Evolutionary conservation across 1,139 yeast genomes (phyloP), one percentile per base, ranked within the genome.

Genomic region (Hansenula sp.): DNA sequence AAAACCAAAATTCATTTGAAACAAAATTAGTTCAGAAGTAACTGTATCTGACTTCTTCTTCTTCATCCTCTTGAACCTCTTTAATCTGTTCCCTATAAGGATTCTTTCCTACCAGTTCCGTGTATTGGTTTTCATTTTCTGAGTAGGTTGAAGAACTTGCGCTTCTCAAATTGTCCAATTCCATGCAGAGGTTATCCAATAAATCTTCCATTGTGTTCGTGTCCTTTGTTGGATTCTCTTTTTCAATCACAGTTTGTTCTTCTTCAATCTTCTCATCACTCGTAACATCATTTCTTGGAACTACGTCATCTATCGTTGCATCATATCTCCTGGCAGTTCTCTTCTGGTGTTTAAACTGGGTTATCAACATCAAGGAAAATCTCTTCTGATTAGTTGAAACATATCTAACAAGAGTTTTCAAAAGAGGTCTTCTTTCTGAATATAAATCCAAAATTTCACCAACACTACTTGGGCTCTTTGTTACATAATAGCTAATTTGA

Each of bases 231-330:
- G n/a, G n/a, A n/a, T n/a, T n/a, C n/a, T n/a, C n/a, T n/a, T n/a
- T n/a, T n/a, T n/a, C n/a, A 28, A 11, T n/a, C 5, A 28, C 31
- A 28, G 7, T 13, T 12, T 9, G 5, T 13, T 28, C 31, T 28
- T 6, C 15, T 12, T 28, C 15, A n/a, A 28, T 28, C 31, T n/a
- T 28, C 31, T 28, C 15, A 13, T 32, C 15, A 24, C 34, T 32
- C 13, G 21, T 5, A 5, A 24, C 17, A 6, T 16, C 38, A 13
- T 16, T 18, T 13, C n/a, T 16, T 5, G 25, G 7, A 9, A 21
- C 21, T 5, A 19, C 34, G 12, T 37, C 34, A 21, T 37, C 40
- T 9, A 37, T 37, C 10, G 40, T 15, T 5, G 40, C 28, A 31
- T 37, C 34, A 21, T 37, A 37, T 15, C 5, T n/a, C n/a, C n/a